These are phyloP conservation scores for Wickerhamomyces chambardii DNA, from an alignment of 805 yeast species.

Conservation along the genomic window DNA sequence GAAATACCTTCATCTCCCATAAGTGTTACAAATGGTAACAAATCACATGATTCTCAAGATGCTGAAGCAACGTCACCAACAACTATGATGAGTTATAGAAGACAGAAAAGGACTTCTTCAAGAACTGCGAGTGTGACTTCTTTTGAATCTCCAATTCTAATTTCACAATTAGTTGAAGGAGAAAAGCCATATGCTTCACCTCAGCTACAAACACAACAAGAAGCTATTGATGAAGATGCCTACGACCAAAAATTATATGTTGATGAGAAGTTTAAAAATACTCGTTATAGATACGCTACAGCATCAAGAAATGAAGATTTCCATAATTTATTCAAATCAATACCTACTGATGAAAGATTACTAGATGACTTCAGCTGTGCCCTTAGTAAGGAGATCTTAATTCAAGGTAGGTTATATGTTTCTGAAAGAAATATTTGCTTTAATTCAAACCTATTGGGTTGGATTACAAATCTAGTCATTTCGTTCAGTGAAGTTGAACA, in stretches of 20 bases:
- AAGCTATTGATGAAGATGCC: slow-evolving; percentile 1
- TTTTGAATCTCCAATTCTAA: slow-evolving; percentile 1
- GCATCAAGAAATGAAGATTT: slow-evolving; percentile 63
- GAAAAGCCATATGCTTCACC: slow-evolving; percentile 4
- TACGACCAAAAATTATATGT: slow-evolving; percentile 35
- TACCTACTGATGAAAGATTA: slow-evolving; percentile 62
- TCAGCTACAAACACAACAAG: not conserved
- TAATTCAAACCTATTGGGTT: slow-evolving; percentile 79
- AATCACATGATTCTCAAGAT: no score
- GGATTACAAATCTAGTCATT: slow-evolving; percentile 78
- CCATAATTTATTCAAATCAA: slow-evolving; percentile 60
- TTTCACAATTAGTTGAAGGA: slow-evolving; percentile 14
- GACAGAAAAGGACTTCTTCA: slow-evolving; percentile 2
- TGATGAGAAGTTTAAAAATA: slow-evolving; percentile 48
- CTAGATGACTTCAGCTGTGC: slow-evolving; percentile 91
- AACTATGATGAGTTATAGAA: slow-evolving; percentile 17
- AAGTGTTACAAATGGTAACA: no score
- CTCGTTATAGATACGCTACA: slow-evolving; percentile 57
- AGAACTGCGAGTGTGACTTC: slow-evolving; percentile 13
- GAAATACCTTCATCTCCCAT: not conserved
- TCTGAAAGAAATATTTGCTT: slow-evolving; percentile 77
- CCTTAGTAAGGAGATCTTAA: slow-evolving; percentile 70
- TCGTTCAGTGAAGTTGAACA: slow-evolving; percentile 61
- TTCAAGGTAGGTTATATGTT: slow-evolving; percentile 83
- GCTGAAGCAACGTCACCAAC: slow-evolving; percentile 11